Evolutionary conservation across 2,329 filamentous ascomycete species (phyloP).

Genomic region (Clathrospora elynae): DNA sequence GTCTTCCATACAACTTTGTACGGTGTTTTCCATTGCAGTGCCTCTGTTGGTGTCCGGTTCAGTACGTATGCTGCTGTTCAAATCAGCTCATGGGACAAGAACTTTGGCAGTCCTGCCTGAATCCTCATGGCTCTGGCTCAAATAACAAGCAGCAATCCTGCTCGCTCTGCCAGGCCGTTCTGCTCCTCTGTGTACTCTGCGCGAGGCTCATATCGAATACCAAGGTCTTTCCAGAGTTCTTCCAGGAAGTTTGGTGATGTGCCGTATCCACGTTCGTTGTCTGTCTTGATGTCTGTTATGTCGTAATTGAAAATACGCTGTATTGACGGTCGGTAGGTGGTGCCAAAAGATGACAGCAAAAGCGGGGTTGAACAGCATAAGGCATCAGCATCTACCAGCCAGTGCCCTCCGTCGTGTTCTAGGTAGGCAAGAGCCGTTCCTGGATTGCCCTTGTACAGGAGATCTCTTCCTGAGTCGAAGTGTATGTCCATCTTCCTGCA

Average conservation of each 20-base stretch:
- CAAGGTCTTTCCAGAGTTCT: background rate
- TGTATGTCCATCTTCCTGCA: background rate
- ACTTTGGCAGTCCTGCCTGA: background rate
- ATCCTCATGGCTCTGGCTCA: background rate
- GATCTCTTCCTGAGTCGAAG: constrained; percentile 1
- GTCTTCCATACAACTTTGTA: background rate
- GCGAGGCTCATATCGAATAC: background rate
- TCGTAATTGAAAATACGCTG: background rate
- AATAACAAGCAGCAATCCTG: background rate
- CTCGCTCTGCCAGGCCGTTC: background rate
- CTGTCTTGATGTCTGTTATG: background rate
- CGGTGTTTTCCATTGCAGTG: background rate
- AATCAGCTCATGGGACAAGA: background rate
- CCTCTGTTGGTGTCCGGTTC: background rate
- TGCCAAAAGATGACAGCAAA: background rate
- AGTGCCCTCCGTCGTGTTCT: background rate
- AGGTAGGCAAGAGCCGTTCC: background rate
- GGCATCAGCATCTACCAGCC: background rate
- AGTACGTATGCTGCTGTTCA: background rate
- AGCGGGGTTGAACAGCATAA: background rate
- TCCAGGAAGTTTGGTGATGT: background rate
- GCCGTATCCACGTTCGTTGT: background rate
- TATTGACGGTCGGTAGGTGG: background rate
- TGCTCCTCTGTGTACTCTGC: background rate
- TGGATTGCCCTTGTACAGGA: background rate